Conservation (phyloP, 805 yeast genomes). For the Candida schatavii region DNA sequence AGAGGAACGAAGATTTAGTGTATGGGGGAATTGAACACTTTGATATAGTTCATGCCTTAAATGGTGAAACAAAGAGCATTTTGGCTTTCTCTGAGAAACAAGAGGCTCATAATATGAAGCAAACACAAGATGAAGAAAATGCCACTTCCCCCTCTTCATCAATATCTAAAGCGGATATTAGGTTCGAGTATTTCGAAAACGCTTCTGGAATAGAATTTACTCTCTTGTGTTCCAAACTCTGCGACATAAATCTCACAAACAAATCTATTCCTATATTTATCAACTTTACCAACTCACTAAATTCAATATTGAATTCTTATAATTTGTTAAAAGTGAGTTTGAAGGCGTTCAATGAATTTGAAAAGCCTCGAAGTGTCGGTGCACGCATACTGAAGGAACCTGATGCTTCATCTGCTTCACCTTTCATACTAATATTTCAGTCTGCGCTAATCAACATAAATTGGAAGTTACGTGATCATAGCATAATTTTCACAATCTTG, state of each 20-base stretch:
- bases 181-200: slow-evolving; percentile 46
- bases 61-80: slow-evolving; percentile 21
- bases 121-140: background rate
- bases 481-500: slow-evolving; percentile 26
- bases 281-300: slow-evolving; percentile 22
- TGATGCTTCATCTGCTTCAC: background rate
- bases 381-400: background rate
- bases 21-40: slow-evolving; percentile 49
- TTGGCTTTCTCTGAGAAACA: slow-evolving; percentile 16
- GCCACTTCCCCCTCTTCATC: background rate
- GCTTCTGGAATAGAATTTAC: slow-evolving; percentile 27
- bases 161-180: slow-evolving; percentile 42
- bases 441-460: slow-evolving; percentile 34
- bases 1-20: slow-evolving; percentile 37
- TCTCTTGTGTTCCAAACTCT: slow-evolving; percentile 43
- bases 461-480: slow-evolving; percentile 14
- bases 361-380: background rate
- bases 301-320: slow-evolving; percentile 21
- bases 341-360: slow-evolving; percentile 5
- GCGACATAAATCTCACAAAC: slow-evolving; percentile 20
- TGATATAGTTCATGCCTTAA: slow-evolving; percentile 18
- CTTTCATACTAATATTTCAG: slow-evolving; percentile 30
- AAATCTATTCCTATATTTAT: slow-evolving; percentile 21
- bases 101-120: background rate
- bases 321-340: slow-evolving; percentile 10